A percentile compares a stretch with the other conserved stretches of the same genome.
Evolutionary conservation across 768 basidiomycete genomes (phyloP).

Genomic region (Lyophyllum shimeji): DNA sequence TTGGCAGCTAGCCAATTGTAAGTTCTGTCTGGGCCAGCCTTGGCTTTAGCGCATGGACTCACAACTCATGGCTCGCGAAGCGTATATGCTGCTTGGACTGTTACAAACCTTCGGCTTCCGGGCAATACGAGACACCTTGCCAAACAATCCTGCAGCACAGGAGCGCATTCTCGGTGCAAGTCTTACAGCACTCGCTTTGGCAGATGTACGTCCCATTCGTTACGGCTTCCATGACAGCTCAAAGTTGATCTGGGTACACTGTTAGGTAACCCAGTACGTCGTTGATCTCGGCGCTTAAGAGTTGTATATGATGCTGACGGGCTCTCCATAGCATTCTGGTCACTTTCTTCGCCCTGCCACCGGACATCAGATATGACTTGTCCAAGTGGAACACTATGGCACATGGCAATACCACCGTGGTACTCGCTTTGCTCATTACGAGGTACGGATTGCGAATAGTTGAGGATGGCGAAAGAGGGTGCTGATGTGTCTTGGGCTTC

Average conservation of each 20-base stretch:
- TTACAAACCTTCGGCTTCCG: conserved; percentile 68
- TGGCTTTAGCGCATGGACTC: background rate
- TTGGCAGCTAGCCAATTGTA: conserved; percentile 70
- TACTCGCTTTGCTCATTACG: conserved; percentile 51
- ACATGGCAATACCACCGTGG: conserved; percentile 75
- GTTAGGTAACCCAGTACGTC: conserved; percentile 62
- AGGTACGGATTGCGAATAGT: conserved; percentile 43
- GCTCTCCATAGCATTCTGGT: conserved; percentile 52
- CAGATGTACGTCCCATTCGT: conserved; percentile 54
- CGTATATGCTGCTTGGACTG: conserved; percentile 42
- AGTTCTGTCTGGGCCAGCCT: conserved; percentile 14
- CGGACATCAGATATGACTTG: conserved; percentile 47
- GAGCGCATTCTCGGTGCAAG: conserved; percentile 68
- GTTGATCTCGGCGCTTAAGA: background rate
- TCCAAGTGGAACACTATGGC: conserved; percentile 68
- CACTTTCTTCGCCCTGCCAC: conserved; percentile 59
- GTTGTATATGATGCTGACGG: background rate
- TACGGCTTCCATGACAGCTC: background rate
- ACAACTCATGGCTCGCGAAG: conserved; percentile 13
- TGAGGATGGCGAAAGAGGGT: background rate
- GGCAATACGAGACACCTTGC: conserved; percentile 59
- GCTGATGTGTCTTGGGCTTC: background rate
- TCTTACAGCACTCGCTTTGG: conserved; percentile 62
- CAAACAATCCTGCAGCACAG: conserved; percentile 56
- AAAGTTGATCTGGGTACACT: background rate